Evolutionary conservation across 78 protist species (phyloP).

Genomic region (Creolimax fragrantissima): DNA sequence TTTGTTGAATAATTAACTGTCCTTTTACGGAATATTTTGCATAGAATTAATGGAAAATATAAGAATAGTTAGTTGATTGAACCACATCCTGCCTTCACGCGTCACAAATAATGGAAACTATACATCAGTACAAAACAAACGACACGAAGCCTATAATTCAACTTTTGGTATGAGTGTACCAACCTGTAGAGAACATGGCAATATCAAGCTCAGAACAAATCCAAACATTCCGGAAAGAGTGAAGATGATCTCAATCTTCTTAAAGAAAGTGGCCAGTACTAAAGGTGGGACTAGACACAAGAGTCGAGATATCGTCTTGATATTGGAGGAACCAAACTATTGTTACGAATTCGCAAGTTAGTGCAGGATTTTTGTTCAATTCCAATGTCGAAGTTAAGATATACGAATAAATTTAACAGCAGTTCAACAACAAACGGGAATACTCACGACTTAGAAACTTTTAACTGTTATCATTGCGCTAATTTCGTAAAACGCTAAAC

Average conservation of each 20-base stretch:
- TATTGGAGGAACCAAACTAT: neutral
- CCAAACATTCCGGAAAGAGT: neutral
- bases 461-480: too few relatives aligned
- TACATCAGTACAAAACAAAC: neutral
- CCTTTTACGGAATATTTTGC: neutral
- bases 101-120: neutral
- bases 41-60: neutral
- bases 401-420: too few relatives aligned
- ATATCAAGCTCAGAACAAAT: neutral
- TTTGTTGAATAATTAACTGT: neutral
- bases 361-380: too few relatives aligned
- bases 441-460: too few relatives aligned
- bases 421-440: too few relatives aligned
- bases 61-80: neutral
- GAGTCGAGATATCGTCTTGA: neutral
- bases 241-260: neutral
- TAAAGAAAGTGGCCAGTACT: neutral
- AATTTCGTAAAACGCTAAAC: too few relatives aligned
- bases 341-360: too few relatives aligned
- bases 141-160: neutral
- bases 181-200: neutral
- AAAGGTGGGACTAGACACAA: neutral
- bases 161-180: neutral
- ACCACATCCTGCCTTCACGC: neutral
- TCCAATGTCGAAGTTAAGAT: too few relatives aligned